Conservation (phyloP, 305 asterid genomes). For the Fraxinus sp. region DNA sequence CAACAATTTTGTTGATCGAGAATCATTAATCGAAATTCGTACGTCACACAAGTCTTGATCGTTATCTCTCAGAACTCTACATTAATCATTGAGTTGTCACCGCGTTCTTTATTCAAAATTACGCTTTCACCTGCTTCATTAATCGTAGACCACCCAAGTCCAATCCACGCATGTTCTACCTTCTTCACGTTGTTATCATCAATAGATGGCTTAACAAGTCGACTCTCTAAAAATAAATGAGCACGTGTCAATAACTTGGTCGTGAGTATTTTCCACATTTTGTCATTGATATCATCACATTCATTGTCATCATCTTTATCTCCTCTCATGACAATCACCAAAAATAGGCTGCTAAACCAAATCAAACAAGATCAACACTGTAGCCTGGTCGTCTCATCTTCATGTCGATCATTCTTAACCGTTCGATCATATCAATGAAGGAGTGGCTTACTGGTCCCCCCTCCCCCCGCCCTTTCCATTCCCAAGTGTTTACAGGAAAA, state of each 20-base stretch:
- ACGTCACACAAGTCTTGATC: neutral
- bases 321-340: neutral
- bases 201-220: neutral
- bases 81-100: neutral
- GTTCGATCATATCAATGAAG: neutral
- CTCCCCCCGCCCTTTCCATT: neutral
- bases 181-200: neutral
- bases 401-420: neutral
- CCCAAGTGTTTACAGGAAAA: neutral
- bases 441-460: slow-evolving; percentile 29
- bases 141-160: neutral
- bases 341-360: neutral
- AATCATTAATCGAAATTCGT: neutral
- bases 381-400: neutral
- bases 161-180: neutral
- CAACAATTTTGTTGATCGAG: neutral
- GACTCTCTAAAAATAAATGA: neutral
- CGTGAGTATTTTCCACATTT: neutral
- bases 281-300: neutral
- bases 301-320: neutral
- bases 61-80: too few species aligned
- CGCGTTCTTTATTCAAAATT: neutral
- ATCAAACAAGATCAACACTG: neutral
- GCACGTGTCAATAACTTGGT: neutral
- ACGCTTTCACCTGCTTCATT: neutral